Percentiles rank a stretch among this genome's conserved stretches.
These are phyloP conservation scores for Agrocybe chaxingu DNA, from an alignment of 768 basidiomycete species.

Conservation along the genomic window DNA sequence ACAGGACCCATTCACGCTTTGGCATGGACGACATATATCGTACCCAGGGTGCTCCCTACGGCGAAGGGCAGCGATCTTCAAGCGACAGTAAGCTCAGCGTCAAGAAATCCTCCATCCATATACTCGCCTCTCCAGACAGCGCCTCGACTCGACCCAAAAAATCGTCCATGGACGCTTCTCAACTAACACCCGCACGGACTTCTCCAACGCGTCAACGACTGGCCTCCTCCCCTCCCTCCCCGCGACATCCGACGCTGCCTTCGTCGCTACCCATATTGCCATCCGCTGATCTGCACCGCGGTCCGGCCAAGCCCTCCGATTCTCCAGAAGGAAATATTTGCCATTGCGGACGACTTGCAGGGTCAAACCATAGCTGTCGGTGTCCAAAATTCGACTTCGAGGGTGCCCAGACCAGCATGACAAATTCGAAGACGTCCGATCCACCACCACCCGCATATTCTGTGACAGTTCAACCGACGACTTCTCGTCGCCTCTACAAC, in stretches of 20 bases:
- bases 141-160: constrained; percentile 1
- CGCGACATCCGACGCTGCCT: constrained; percentile 11
- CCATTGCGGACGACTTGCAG: constrained; percentile 6
- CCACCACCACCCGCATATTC: constrained; percentile 7
- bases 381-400: constrained; percentile 13
- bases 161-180: background rate
- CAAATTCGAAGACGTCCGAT: constrained; percentile 1
- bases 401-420: constrained; percentile 6
- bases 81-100: background rate
- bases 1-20: constrained; percentile 4
- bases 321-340: constrained; percentile 7
- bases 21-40: constrained; percentile 8
- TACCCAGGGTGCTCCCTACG: background rate
- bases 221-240: constrained; percentile 4
- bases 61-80: background rate
- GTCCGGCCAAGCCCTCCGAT: constrained; percentile 11
- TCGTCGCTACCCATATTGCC: constrained; percentile 16
- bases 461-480: constrained; percentile 13
- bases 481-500: constrained; percentile 16
- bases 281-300: constrained; percentile 16
- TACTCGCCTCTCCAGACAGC: background rate
- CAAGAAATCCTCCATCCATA: background rate
- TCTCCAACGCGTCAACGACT: constrained; percentile 6
- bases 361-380: constrained; percentile 9
- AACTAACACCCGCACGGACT: background rate